A percentile compares a stretch with the other conserved stretches of the same genome.
phyloP scores from a whole-genome alignment of 2,329 filamentous ascomycete species.

The Nothophaeocryptopus gaeumannii region DNA sequence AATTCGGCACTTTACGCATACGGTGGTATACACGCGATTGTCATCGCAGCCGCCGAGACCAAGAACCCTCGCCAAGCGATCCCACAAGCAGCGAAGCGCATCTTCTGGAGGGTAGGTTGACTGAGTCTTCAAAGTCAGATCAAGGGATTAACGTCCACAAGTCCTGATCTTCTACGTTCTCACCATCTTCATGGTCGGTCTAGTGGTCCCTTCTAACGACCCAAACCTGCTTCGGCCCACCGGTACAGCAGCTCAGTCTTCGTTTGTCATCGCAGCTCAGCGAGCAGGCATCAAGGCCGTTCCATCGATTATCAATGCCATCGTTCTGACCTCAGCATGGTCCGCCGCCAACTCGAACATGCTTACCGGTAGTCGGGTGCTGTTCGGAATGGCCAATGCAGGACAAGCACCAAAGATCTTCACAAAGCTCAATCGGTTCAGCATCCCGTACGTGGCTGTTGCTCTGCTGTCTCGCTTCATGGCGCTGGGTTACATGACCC shows the following conservation, averaged over 20 bases:
- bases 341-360: conserved; percentile 54
- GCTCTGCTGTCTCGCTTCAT: conserved; percentile 17
- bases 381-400: conserved; percentile 26
- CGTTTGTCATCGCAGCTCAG: conserved; percentile 63
- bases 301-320: conserved; percentile 64
- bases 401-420: conserved; percentile 52
- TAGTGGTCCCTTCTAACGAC: conserved; percentile 32
- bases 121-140: too few relatives aligned
- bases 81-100: conserved; percentile 31
- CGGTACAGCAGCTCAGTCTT: conserved; percentile 43
- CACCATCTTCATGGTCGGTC: conserved; percentile 27
- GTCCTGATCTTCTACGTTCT: conserved; percentile 25
- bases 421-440: conserved; percentile 17
- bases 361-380: conserved; percentile 18
- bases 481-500: conserved; percentile 21
- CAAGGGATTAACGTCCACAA: too few relatives aligned
- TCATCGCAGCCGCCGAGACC: conserved; percentile 53
- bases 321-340: conserved; percentile 60
- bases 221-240: conserved; percentile 32
- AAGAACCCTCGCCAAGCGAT: conserved; percentile 48
- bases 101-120: conserved; percentile 28
- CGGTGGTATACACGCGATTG: conserved; percentile 60
- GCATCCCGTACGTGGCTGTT: conserved; percentile 20
- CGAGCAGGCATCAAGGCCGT: conserved; percentile 60
- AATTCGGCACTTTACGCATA: conserved; percentile 43